phyloP scores from a whole-genome alignment of 2,329 filamentous ascomycete species.

The Colletotrichum spaethianum region DNA sequence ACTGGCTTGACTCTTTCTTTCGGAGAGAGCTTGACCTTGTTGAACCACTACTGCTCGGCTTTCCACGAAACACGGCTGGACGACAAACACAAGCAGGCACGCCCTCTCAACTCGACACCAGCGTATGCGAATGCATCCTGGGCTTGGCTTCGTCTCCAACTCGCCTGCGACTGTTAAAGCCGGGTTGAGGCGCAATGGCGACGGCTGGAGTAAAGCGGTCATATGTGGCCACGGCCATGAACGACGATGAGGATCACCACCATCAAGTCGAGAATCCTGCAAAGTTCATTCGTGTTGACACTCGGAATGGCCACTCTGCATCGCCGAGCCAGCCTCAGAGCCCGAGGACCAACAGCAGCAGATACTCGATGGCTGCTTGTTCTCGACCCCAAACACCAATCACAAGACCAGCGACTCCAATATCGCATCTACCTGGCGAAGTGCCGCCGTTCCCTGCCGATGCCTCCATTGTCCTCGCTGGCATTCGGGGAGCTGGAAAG shows the following conservation, averaged over 20 bases:
- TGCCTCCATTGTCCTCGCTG: conserved; percentile 80
- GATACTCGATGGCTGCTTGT: conserved; percentile 34
- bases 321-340: conserved; percentile 34
- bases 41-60: conserved; percentile 4
- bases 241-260: conserved; percentile 46
- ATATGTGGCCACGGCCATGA: conserved; percentile 52
- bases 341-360: conserved; percentile 36
- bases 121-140: conserved; percentile 20
- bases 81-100: background rate
- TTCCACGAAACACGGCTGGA: conserved; percentile 14
- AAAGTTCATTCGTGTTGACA: conserved; percentile 35
- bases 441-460: conserved; percentile 52
- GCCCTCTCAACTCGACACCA: conserved; percentile 17
- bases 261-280: conserved; percentile 40
- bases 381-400: conserved; percentile 31
- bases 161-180: conserved; percentile 17
- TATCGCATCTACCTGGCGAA: conserved; percentile 32
- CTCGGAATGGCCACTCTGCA: conserved; percentile 26
- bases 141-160: conserved; percentile 27
- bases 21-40: conserved; percentile 18
- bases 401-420: conserved; percentile 32
- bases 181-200: conserved; percentile 39
- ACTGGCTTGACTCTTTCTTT: background rate
- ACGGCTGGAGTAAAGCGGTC: conserved; percentile 59
- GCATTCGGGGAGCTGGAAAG: conserved; percentile 82